phyloP scores from a whole-genome alignment of 1,284 basidiomycete species.

The Boletus holoroseus region DNA sequence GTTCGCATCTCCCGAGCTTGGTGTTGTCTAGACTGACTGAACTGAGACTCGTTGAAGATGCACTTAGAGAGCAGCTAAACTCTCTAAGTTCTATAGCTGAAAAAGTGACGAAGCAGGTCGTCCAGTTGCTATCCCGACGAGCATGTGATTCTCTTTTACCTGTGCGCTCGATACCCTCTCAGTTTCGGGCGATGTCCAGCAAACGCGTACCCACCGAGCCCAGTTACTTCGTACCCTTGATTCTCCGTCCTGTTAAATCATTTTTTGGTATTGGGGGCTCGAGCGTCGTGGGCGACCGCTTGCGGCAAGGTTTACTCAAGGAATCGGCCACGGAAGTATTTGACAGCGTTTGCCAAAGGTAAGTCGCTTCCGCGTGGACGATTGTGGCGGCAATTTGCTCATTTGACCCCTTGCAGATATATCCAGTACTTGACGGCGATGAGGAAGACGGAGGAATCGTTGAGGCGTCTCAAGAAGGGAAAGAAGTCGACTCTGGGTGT shows the following conservation, averaged over 20 bases:
- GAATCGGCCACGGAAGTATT: slow-evolving; percentile 64
- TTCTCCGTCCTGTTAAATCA: slow-evolving; percentile 75
- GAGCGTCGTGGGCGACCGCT: slow-evolving; percentile 50
- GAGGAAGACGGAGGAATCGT: slow-evolving; percentile 86
- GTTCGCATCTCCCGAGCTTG: slow-evolving; percentile 33
- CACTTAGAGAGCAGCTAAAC: slow-evolving; percentile 50
- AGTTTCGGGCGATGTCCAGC: slow-evolving; percentile 77
- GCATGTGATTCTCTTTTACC: slow-evolving; percentile 82
- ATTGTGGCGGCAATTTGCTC: background rate
- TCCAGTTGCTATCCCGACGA: slow-evolving; percentile 69
- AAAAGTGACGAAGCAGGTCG: slow-evolving; percentile 58
- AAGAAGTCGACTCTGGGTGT: slow-evolving; percentile 76
- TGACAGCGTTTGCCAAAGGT: slow-evolving; percentile 70
- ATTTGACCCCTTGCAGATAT: slow-evolving; percentile 43
- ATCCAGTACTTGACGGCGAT: slow-evolving; percentile 70
- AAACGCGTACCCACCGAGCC: slow-evolving; percentile 67
- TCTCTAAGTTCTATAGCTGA: slow-evolving; percentile 46
- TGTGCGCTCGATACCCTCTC: slow-evolving; percentile 83
- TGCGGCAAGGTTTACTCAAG: slow-evolving; percentile 52
- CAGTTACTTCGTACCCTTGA: slow-evolving; percentile 78
- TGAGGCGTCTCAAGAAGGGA: slow-evolving; percentile 79
- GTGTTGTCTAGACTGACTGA: background rate
- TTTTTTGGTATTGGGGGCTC: slow-evolving; percentile 65
- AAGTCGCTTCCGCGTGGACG: slow-evolving; percentile 11
- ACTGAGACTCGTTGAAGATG: slow-evolving; percentile 38